These are phyloP conservation scores for Camelina hispida DNA, from an alignment of 345 rosid genomes.

Conservation along the genomic window DNA sequence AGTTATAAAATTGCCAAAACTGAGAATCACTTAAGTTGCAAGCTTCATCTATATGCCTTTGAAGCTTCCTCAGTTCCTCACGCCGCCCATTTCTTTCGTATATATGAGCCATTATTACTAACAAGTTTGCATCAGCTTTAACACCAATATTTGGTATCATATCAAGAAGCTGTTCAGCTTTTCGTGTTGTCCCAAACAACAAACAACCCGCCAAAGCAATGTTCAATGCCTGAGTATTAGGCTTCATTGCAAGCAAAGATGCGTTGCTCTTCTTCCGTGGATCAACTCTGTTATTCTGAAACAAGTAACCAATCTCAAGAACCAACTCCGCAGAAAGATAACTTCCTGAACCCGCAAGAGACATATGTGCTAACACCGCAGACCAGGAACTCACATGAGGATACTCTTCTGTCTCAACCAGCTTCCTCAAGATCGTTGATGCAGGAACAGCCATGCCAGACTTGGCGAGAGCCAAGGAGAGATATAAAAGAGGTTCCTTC, in stretches of 20 bases:
- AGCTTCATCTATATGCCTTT: slow-evolving; percentile 83
- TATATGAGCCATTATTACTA: slow-evolving; percentile 77
- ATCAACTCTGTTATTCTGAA: slow-evolving; percentile 76
- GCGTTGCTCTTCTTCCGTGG: slow-evolving; percentile 85
- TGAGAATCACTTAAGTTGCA: slow-evolving; percentile 65
- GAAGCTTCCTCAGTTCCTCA: slow-evolving; percentile 82
- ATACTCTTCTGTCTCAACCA: slow-evolving; percentile 69
- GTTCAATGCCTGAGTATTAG: slow-evolving; percentile 69
- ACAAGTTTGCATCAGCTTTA: slow-evolving; percentile 64
- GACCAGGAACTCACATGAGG: slow-evolving; percentile 90
- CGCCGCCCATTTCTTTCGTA: slow-evolving; percentile 89
- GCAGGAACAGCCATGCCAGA: slow-evolving; percentile 70
- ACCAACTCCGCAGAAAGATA: slow-evolving; percentile 85
- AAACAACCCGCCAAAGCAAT: slow-evolving; percentile 84
- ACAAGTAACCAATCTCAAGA: slow-evolving; percentile 83
- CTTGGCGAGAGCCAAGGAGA: slow-evolving; percentile 76
- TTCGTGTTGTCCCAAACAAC: slow-evolving; percentile 78
- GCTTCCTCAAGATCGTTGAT: slow-evolving; percentile 74
- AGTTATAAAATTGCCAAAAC: slow-evolving; percentile 77
- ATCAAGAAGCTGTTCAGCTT: slow-evolving; percentile 88
- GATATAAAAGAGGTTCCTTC: slow-evolving; percentile 73
- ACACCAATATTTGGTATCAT: slow-evolving; percentile 72
- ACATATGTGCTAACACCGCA: slow-evolving; percentile 71
- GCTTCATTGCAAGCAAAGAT: slow-evolving; percentile 86
- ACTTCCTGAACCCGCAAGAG: slow-evolving; percentile 70